These are phyloP conservation scores for Platanthera guangdongensis DNA, from an alignment of 106 monocot genomes.

Conservation along the genomic window DNA sequence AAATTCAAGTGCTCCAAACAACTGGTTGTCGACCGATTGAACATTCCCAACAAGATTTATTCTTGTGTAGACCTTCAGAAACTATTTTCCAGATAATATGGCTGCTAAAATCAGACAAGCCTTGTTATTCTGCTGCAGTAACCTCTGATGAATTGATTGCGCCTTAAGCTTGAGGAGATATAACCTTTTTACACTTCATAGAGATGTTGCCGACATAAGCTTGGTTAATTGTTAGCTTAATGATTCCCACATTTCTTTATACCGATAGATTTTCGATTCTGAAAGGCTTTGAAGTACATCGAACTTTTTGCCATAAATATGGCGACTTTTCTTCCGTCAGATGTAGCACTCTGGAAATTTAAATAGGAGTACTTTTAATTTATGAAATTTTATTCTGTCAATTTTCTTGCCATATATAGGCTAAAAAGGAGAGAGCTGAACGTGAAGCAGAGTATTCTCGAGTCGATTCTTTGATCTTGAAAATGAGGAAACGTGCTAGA, in stretches of 20 bases:
- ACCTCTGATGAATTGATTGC: neutral
- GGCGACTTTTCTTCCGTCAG: neutral
- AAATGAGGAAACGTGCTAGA: conserved; percentile 35
- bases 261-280: neutral
- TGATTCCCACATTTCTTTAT: neutral
- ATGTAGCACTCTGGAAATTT: neutral
- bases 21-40: too few relatives aligned
- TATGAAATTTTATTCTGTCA: neutral
- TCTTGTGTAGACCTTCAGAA: too few relatives aligned
- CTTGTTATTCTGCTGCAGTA: too few relatives aligned
- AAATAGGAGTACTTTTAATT: neutral
- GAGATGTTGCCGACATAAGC: neutral
- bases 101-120: too few relatives aligned
- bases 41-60: too few relatives aligned
- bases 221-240: neutral
- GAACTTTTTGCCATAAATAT: neutral
- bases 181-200: neutral
- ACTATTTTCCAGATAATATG: too few relatives aligned
- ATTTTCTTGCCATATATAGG: conserved; percentile 33
- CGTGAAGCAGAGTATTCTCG: conserved; percentile 54
- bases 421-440: conserved; percentile 64
- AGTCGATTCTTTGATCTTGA: conserved; percentile 27
- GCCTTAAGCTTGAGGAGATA: neutral
- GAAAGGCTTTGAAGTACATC: neutral
- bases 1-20: too few relatives aligned